Evolutionary conservation across 257 asterid genomes (phyloP), one percentile per base, ranked within the genome.

Genomic region (Capsicum pubescens): DNA sequence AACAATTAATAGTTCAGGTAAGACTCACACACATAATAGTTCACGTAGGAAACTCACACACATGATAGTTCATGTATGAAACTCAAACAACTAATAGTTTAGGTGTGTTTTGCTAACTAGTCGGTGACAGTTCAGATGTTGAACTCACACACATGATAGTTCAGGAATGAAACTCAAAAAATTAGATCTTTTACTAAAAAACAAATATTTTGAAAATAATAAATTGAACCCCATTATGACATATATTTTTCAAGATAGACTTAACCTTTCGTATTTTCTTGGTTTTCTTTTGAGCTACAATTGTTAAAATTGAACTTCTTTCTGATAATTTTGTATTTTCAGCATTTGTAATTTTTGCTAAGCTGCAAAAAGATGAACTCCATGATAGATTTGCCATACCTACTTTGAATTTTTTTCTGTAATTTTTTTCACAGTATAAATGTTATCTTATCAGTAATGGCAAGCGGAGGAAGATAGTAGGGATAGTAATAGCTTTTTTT

Each of bases 231-330:
- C 64, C 39, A 76, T 52, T 26, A 52, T 76, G 4, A 52, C 14
- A 52, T 4, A 39, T 4, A 39, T 39, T 26, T 76, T 76, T 76
- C 63, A 76, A 76, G 48, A 76, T 52, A 7, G 8, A 76, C n/a
- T 55, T 17, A 66, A 91, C 99, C 97, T 94, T 95, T 82, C 98
- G 90, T 9, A 81, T 16, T 87, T 95, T 95, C 90, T 85, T 90
- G 85, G 92, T 95, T 86, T 95, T 95, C 86, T 94, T 94, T 72
- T 93, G 97, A 81, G 98, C 97, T 11, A 91, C 90, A 67, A 95
- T 82, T 5, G 83, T 87, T 16, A 92, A 87, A 86, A 84, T 60
- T 46, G 95, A 85, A 69, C 86, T 60, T 64, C 85, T 89, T 11
- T 85, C 90, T 10, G 86, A 48, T 32, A 86, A 70, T 82, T 83